Conservation (phyloP, 2,329 filamentous ascomycete genomes). For the Orbilia oligospora region DNA sequence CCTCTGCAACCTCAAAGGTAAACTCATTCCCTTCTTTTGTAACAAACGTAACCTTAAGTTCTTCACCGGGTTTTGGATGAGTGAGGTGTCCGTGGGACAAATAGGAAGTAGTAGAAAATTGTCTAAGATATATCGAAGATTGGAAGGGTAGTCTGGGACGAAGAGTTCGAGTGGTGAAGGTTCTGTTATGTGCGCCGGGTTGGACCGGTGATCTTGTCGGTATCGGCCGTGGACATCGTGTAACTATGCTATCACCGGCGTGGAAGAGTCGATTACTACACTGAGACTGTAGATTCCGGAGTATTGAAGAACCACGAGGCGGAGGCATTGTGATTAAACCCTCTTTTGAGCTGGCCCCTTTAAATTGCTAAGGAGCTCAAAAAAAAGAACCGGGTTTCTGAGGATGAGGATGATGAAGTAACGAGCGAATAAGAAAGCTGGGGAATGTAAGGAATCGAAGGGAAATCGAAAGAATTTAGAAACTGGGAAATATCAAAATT, state of each 20-base stretch:
- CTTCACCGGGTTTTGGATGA: slow-evolving; percentile 89
- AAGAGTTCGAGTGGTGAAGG: background rate
- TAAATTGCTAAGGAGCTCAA: background rate
- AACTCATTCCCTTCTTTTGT: slow-evolving; percentile 86
- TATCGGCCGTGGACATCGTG: slow-evolving; percentile 27
- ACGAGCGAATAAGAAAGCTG: slow-evolving; percentile 21
- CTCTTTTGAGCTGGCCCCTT: background rate
- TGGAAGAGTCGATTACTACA: slow-evolving; percentile 2
- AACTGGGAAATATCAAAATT: slow-evolving; percentile 35
- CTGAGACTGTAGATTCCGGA: slow-evolving; percentile 18
- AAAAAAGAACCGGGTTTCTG: background rate
- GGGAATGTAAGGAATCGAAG: background rate
- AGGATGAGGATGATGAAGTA: slow-evolving; percentile 19
- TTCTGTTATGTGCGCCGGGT: background rate
- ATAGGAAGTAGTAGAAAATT: slow-evolving; percentile 77
- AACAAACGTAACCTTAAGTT: slow-evolving; percentile 92
- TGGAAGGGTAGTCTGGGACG: background rate
- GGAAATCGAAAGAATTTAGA: background rate
- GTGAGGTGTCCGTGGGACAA: slow-evolving; percentile 82
- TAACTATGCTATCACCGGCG: background rate
- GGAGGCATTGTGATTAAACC: slow-evolving; percentile 26
- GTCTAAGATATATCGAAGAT: background rate
- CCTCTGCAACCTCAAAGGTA: slow-evolving; percentile 83
- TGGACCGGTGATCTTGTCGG: slow-evolving; percentile 8
- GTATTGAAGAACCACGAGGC: slow-evolving; percentile 39